Conservation (phyloP, 768 basidiomycete genomes). For the Rhizopogon rudus region DNA sequence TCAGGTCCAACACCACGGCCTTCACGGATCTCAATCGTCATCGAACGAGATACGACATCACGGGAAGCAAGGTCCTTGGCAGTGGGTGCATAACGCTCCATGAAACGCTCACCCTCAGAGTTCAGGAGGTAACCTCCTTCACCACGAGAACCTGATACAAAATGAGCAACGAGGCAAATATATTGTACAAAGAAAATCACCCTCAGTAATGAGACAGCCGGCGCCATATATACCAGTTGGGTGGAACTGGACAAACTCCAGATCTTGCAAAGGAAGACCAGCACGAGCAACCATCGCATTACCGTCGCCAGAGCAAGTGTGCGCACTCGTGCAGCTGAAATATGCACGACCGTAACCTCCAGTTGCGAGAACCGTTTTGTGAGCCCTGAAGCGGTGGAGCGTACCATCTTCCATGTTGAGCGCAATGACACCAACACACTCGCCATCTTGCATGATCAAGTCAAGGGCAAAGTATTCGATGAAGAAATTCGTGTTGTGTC, state of each 20-base stretch:
- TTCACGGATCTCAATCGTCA: constrained; percentile 98
- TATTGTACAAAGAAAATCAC: constrained; percentile 31
- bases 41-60: constrained; percentile 98
- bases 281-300: constrained; percentile 98
- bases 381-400: constrained; percentile 94
- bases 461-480: constrained; percentile 99
- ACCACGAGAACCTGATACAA: constrained; percentile 80
- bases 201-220: constrained; percentile 98
- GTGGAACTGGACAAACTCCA: constrained; percentile 99
- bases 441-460: constrained; percentile 96
- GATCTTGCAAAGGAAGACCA: constrained; percentile 92
- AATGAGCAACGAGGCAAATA: not conserved
- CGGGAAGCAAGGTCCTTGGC: constrained; percentile 99
- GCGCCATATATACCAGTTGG: constrained; percentile 99
- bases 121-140: constrained; percentile 99
- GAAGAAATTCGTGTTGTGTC: constrained; percentile 99
- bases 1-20: constrained; percentile 98
- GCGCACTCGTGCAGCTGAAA: constrained; percentile 98
- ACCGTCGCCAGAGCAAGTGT: constrained; percentile 98
- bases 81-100: constrained; percentile 99
- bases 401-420: constrained; percentile 99
- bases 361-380: constrained; percentile 97
- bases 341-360: constrained; percentile 98
- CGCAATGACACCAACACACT: constrained; percentile 98
- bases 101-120: constrained; percentile 98